phyloP scores from a whole-genome alignment of 495 filamentous ascomycete species.

The Annulohypoxylon maeteangense region DNA sequence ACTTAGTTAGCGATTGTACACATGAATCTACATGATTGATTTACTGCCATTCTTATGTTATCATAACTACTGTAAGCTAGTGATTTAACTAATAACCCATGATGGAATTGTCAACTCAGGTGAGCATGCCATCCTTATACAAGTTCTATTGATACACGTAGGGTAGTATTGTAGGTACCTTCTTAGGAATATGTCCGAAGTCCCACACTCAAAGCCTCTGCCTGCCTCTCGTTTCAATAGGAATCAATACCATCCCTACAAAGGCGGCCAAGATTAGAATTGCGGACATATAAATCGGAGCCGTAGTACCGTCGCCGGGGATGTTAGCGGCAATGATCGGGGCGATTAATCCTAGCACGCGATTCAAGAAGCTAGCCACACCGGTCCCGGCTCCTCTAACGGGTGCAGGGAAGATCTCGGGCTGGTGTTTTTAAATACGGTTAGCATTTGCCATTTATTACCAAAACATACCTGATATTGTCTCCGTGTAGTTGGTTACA shows the following conservation, averaged over 20 bases:
- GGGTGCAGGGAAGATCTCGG: constrained; percentile 84
- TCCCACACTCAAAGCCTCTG: constrained; percentile 64
- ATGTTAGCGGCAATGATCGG: constrained; percentile 79
- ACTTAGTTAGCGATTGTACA: constrained; percentile 11
- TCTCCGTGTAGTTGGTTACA: neutral
- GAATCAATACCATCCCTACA: constrained; percentile 69
- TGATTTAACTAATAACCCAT: neutral
- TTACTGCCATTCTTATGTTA: constrained; percentile 8
- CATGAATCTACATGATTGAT: constrained; percentile 17
- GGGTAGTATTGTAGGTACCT: neutral
- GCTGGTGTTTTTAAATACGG: constrained; percentile 33
- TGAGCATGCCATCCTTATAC: neutral
- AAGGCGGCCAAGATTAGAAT: constrained; percentile 75
- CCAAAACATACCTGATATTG: neutral
- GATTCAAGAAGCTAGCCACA: constrained; percentile 76
- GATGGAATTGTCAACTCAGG: neutral
- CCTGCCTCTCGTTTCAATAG: constrained; percentile 79
- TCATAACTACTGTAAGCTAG: constrained; percentile 2
- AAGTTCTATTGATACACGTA: neutral
- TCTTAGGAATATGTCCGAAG: neutral
- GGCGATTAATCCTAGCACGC: constrained; percentile 77
- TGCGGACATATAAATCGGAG: constrained; percentile 79
- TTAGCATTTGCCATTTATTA: neutral
- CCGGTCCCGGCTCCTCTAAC: constrained; percentile 83
- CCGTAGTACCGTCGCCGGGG: constrained; percentile 71